Conservation (phyloP, 805 yeast species). For the Wickerhamomyces hampshirensis region DNA sequence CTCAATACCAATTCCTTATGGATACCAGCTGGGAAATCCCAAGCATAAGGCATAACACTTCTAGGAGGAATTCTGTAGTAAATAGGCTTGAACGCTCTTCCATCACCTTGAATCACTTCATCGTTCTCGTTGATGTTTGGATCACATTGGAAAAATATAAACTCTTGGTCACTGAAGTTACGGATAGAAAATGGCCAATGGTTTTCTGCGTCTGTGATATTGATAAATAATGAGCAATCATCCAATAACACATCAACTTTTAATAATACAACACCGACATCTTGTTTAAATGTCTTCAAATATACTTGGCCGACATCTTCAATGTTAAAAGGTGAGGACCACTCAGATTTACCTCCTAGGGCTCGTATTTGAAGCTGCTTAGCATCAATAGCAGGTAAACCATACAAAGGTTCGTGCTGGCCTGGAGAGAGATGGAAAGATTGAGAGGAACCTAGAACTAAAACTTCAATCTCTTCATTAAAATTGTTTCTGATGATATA, state of each 20-base stretch:
- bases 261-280: constrained; percentile 63
- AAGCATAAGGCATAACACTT: constrained; percentile 96
- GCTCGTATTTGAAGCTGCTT: constrained; percentile 63
- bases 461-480: constrained; percentile 49
- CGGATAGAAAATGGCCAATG: constrained; percentile 92
- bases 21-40: constrained; percentile 93
- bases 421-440: constrained; percentile 41
- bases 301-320: constrained; percentile 80
- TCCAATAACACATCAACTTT: constrained; percentile 76
- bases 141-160: constrained; percentile 80
- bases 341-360: constrained; percentile 49
- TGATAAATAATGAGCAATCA: constrained; percentile 74
- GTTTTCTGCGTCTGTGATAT: constrained; percentile 63
- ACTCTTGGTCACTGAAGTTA: constrained; percentile 85
- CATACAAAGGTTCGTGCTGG: constrained; percentile 54
- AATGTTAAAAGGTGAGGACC: constrained; percentile 88
- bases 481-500: constrained; percentile 67
- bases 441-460: constrained; percentile 64
- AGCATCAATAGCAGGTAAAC: constrained; percentile 47
- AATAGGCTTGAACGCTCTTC: constrained; percentile 65
- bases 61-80: constrained; percentile 78
- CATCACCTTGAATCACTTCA: constrained; percentile 44
- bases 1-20: constrained; percentile 75
- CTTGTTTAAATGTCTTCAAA: constrained; percentile 61
- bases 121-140: constrained; percentile 66